Conservation (phyloP, 257 asterid genomes). For the Solanum sitiens region DNA sequence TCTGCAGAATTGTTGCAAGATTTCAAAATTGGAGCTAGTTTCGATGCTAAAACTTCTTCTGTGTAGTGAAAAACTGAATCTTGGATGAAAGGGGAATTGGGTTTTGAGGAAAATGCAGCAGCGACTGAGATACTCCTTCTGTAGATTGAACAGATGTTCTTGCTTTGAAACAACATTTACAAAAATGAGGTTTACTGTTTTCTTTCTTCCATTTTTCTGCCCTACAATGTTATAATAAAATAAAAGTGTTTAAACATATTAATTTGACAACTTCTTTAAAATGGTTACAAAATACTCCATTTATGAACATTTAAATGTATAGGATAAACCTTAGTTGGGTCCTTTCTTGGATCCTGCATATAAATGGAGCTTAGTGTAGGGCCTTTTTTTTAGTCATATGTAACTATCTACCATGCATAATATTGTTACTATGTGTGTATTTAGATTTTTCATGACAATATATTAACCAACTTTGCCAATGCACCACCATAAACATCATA, state of each 20-base stretch:
- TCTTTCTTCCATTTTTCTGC: background rate
- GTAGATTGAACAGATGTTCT: background rate
- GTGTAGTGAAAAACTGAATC: background rate
- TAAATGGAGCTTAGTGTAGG: background rate
- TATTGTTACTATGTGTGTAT: background rate
- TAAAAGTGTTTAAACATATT: background rate
- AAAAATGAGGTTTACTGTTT: background rate
- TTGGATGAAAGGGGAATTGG: background rate
- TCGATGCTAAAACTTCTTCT: slow-evolving; percentile 50
- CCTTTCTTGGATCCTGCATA: background rate
- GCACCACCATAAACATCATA: no score
- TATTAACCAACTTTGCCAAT: no score
- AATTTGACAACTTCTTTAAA: background rate
- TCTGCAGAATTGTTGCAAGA: slow-evolving; percentile 13
- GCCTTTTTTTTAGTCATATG: background rate
- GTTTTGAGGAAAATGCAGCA: background rate
- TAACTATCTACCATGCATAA: background rate
- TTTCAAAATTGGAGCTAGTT: slow-evolving; percentile 46
- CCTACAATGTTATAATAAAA: background rate
- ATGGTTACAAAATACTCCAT: background rate
- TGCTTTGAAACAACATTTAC: background rate
- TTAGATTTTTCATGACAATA: no score
- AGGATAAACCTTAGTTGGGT: background rate
- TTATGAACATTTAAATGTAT: no score
- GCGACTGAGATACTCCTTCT: background rate